Evolutionary conservation across 352 stramenopile genomes (phyloP), one percentile per base, ranked within the genome.

Genomic region (Hyaloperonospora arabidopsidis): DNA sequence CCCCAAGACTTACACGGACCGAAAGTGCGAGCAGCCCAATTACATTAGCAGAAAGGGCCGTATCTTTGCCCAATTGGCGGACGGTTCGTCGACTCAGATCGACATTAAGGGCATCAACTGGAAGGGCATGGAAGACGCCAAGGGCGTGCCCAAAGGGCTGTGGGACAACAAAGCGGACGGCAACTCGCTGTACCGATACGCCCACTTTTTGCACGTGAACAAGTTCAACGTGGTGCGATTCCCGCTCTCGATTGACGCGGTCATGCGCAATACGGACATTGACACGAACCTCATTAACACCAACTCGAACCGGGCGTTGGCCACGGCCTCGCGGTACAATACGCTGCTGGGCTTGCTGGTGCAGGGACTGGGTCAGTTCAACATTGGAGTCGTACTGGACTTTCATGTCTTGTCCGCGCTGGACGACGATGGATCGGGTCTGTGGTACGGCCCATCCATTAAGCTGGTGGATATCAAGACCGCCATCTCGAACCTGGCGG

Each of bases 101-200:
- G 74, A 87, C 54, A 84, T 93, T 55, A 93, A 93, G 64, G 83
- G 83, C 45, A 65, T 91, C 45, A 93, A 89, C 68, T 93, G 83
- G 83, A 72, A 87, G 34, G 83, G 83, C 43, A 88, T 91, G 79
- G 59, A 93, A 63, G 70, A 82, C 66, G 69, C 46, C 32, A 77
- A 83, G 41, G 76, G 77, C 45, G 74, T 91, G 19, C 75, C 76
- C 29, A 85, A 85, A 52, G 83, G 83, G 2, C 61, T 93, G 2
- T 93, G 83, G 83, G 83, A 93, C 56, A 85, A 78, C 66, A 72
- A 74, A n/a, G 72, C 82, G 43, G 76, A 89, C 29, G 83, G 83
- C 41, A 79, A 81, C 32, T 86, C 83, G 41, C 45, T 93, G 36
- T 93, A 93, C 65, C 82, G 78, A 13, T 68, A 87, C 29, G 76